Evolutionary conservation across 495 filamentous ascomycete genomes (phyloP), one percentile per base, ranked within the genome.

Genomic region (Trichoderma asperelloides): DNA sequence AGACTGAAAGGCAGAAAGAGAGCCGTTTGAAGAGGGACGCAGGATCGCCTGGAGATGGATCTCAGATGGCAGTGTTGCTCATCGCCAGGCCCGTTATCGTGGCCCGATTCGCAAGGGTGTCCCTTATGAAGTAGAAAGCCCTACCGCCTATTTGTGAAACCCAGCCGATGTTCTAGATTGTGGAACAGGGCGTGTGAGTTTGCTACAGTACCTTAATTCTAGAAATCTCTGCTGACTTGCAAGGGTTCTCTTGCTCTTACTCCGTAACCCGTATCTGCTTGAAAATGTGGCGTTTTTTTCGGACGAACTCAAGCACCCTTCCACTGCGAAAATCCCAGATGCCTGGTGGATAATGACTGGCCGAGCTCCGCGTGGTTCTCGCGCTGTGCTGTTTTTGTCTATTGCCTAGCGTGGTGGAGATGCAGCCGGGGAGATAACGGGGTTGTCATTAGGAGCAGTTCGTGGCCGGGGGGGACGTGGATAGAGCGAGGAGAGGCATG

Each of bases 11-110:
- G 49, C 49, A 7, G 33, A 37, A 37, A 37, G 33, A 37, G 43
- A 47, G 1, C 0, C 4, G 6, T 7, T 47, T 3, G 43, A n/a
- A 13, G 43, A n/a, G n/a, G 49, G 49, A 49, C 8, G 3, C 45
- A 16, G 45, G 45, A 49, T 3, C 45, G 49, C 23, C n/a, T 55
- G 49, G 21, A 23, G 49, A 55, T 55, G 49, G 49, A 60, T 60
- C 55, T 30, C 55, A 33, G 16, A 64, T 64, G 62, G 62, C 62
- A 23, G 62, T 64, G 18, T 64, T 40, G 33, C 40, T 21, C 62
- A 43, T 64, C 62, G 62, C 62, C 62, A 64, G 55, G 55, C 55
- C 55, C 55, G 21, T 60, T 60, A 1, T 30, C 12, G 55, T 25
- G 55, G 27, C 55, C 55, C 55, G 25, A 60, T 60, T 18, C 55